These are phyloP conservation scores for Tubosaeta sp. DNA, from an alignment of 768 basidiomycete genomes.

Conservation along the genomic window DNA sequence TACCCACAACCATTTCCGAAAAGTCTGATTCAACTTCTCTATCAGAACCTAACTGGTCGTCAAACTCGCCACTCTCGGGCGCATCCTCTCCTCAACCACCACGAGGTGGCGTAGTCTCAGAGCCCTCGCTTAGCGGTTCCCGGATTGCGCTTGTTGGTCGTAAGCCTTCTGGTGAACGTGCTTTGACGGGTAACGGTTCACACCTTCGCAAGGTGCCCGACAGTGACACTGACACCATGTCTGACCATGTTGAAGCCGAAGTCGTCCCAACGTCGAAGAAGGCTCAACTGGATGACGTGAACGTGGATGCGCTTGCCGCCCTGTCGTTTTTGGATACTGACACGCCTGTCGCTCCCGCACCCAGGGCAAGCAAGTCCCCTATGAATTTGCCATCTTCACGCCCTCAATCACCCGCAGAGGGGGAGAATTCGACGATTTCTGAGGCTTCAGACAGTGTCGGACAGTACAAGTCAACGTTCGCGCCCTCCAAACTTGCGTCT, in stretches of 20 bases:
- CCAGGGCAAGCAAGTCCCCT: slow-evolving; percentile 5
- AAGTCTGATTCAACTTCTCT: slow-evolving; percentile 36
- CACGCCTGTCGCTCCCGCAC: slow-evolving; percentile 15
- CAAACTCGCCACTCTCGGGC: slow-evolving; percentile 19
- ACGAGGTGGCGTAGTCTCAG: slow-evolving; percentile 25
- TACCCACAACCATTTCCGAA: slow-evolving; percentile 44
- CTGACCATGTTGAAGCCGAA: slow-evolving; percentile 15
- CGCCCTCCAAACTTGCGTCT: slow-evolving; percentile 67
- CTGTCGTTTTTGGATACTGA: slow-evolving; percentile 65
- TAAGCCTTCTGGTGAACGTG: slow-evolving; percentile 85
- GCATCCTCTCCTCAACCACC: slow-evolving; percentile 18
- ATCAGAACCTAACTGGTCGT: slow-evolving; percentile 25
- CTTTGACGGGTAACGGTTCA: slow-evolving; percentile 33
- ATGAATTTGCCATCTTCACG: slow-evolving; percentile 25
- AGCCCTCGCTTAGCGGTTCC: slow-evolving; percentile 37
- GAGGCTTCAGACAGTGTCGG: slow-evolving; percentile 27
- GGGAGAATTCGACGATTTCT: slow-evolving; percentile 22
- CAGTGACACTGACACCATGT: slow-evolving; percentile 34
- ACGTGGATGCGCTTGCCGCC: slow-evolving; percentile 74
- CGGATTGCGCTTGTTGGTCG: slow-evolving; percentile 46
- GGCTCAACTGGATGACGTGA: slow-evolving; percentile 41
- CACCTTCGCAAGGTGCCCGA: slow-evolving; percentile 24
- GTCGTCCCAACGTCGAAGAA: slow-evolving; percentile 9
- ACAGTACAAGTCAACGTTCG: slow-evolving; percentile 82
- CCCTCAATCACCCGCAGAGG: slow-evolving; percentile 26